Evolutionary conservation across 768 basidiomycete species (phyloP), one percentile per base, ranked within the genome.

Genomic region (Leccinum sublutescens): DNA sequence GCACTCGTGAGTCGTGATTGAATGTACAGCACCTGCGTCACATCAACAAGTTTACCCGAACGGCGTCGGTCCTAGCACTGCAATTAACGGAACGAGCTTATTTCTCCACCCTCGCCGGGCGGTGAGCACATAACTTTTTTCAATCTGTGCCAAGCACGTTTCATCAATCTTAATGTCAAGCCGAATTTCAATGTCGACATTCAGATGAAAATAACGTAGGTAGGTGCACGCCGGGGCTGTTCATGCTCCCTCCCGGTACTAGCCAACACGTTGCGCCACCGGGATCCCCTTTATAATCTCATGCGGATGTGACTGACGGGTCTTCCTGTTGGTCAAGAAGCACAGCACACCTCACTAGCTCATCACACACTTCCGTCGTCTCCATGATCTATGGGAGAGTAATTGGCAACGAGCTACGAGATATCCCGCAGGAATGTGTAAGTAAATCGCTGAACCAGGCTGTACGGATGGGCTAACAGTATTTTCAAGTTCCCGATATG

Each of bases 331-430:
- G 64, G 61, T 50, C 57, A 33, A 63, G 58, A 47, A 21, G 61
- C 34, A 68, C 67, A 61, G 50, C 61, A 60, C 51, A 29, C 52
- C 52, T 54, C 52, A 56, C 54, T 54, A 43, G 55, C 58, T 40
- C 29, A 59, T 64, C 64, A 69, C 62, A 45, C 10, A 59, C 48
- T 62, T 59, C 58, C 56, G 36, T 58, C 54, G 29, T 54, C 52
- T 55, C 50, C 59, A 71, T 69, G 66, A 62, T 60, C 56, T 63
- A 65, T 64, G 67, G 66, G 43, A 70, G 73, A 62, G 63, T 70
- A 55, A 66, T 73, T 48, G 73, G 72, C 36, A 59, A 60, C 49
- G 72, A 74, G 49, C 68, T 73, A 29, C 64, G 73, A 50, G 66
- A 64, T 48, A 54, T 73, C 51, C 73, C 73, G 0, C 71, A 62